Conservation (phyloP, 345 rosid genomes). For the Camelina hispida region DNA sequence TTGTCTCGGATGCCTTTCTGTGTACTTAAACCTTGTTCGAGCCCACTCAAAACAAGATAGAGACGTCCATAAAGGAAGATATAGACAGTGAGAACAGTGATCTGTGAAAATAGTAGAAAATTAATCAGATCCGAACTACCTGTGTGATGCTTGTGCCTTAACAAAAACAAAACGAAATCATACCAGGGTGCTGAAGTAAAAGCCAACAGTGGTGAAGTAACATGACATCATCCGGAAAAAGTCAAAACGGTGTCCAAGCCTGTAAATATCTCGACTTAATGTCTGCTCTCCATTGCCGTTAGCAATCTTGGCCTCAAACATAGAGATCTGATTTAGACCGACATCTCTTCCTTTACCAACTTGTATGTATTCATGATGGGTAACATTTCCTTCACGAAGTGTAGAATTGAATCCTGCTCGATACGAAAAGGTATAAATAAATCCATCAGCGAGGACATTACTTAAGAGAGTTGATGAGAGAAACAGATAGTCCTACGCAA, state of each 20-base stretch:
- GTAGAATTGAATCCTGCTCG: conserved; percentile 93
- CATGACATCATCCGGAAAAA: conserved; percentile 97
- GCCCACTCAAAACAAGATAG: conserved; percentile 96
- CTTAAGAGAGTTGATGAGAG: conserved; percentile 19
- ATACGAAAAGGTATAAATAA: conserved; percentile 25
- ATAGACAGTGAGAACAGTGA: conserved; percentile 93
- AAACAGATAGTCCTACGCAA: neutral
- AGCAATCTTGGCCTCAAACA: conserved; percentile 99
- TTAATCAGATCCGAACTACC: conserved; percentile 12
- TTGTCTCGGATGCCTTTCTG: conserved; percentile 85
- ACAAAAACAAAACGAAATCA: conserved; percentile 13
- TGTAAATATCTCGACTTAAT: conserved; percentile 88
- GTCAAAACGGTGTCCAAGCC: conserved; percentile 99
- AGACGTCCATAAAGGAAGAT: conserved; percentile 99
- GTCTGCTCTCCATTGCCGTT: conserved; percentile 99
- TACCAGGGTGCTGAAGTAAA: conserved; percentile 98
- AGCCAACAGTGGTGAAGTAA: conserved; percentile 97
- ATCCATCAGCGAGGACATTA: conserved; percentile 22
- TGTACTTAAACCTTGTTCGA: conserved; percentile 75
- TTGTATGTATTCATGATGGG: conserved; percentile 99
- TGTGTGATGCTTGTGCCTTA: conserved; percentile 5
- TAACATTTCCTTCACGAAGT: conserved; percentile 99
- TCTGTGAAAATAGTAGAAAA: conserved; percentile 56
- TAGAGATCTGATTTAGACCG: conserved; percentile 99
- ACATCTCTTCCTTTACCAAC: conserved; percentile 99